Base-by-base conservation (phyloP, 2,329 filamentous ascomycete genomes). In the Claviceps maximensis region DNA sequence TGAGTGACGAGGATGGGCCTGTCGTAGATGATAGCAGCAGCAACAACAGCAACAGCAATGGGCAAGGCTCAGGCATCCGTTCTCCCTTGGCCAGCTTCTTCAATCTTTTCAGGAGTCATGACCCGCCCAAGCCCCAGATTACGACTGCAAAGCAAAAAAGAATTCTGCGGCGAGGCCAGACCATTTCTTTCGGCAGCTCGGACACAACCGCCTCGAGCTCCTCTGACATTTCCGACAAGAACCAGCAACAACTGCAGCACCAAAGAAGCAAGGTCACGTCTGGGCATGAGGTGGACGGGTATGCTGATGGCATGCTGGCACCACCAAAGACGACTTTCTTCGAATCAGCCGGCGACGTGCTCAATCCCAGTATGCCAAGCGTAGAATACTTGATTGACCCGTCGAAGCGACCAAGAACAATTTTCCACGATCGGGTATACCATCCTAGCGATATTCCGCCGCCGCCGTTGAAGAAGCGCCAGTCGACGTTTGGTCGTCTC, bases 361-460 rank as follows among this genome's bases (percentile, higher is more conserved):
- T 98, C 42, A 94, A 91, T 65, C 93, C 93, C 5, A 91, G 89
- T 48, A 71, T 97, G 36, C 91, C 93, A 17, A 79, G 86, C 0
- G 74, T 80, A 3, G 84, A 89, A 46, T 98, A 89, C 67, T 74
- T 98, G 40, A 79, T 90, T 50, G 86, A 97, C 60, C 91, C 93
- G 8, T 77, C 83, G 1, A 84, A 81, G 50, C 84, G 93, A 17
- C 83, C 89, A 0, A 81, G 89, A 47, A 91, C 91, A 1, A 98
- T 98, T 55, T 97, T 97, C 68, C 93, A 98, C 67, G 93, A 98
- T 66, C 84, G 93, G 12, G 80, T 98, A 17, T 98, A 98, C 64
- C 89, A 95, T 61, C 90, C 93, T 0, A 79, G 85, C 45, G 93
- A 98, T 63, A 96, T 98, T 38, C 93, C 93, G 1, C 82, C 85